Conservation (phyloP, 2,329 filamentous ascomycete species). For the Verruconis gallopava region DNA sequence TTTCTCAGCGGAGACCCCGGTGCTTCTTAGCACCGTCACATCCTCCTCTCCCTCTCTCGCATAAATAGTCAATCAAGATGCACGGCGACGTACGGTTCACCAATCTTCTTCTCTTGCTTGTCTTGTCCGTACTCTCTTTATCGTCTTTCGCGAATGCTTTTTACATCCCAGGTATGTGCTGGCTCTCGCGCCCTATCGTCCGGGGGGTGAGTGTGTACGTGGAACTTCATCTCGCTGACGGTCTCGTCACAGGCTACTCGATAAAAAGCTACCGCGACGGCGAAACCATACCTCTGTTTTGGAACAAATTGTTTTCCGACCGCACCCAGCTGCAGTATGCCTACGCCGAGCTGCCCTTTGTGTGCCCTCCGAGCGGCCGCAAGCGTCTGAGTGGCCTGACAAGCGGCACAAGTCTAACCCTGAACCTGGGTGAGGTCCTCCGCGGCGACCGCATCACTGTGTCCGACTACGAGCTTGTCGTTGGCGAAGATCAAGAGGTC, state of each 20-base stretch:
- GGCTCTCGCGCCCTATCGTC: too few relatives aligned
- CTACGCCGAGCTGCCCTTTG: constrained; percentile 78
- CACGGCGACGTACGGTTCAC: constrained; percentile 24
- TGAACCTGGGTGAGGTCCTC: constrained; percentile 79
- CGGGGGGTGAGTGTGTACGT: too few relatives aligned
- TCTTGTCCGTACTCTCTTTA: constrained; percentile 28
- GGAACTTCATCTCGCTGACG: too few relatives aligned
- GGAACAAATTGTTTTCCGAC: constrained; percentile 87
- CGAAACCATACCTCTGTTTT: constrained; percentile 69
- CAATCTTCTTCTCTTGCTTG: constrained; percentile 3
- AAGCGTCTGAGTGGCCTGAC: constrained; percentile 53
- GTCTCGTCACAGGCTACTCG: constrained; percentile 77
- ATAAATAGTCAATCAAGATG: constrained; percentile 17
- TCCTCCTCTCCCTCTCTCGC: not conserved
- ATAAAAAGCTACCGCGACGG: constrained; percentile 65
- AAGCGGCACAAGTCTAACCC: constrained; percentile 62
- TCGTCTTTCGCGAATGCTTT: constrained; percentile 51
- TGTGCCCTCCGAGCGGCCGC: constrained; percentile 64
- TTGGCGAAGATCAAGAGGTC: constrained; percentile 64
- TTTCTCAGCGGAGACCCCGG: not conserved
- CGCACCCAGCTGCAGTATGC: constrained; percentile 84
- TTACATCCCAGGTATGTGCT: constrained; percentile 69
- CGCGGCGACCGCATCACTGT: constrained; percentile 75
- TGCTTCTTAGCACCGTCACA: not conserved
- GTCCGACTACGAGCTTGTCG: constrained; percentile 69